phyloP scores from a whole-genome alignment of 2,329 filamentous ascomycete genomes.

The Ophiostoma sp. region DNA sequence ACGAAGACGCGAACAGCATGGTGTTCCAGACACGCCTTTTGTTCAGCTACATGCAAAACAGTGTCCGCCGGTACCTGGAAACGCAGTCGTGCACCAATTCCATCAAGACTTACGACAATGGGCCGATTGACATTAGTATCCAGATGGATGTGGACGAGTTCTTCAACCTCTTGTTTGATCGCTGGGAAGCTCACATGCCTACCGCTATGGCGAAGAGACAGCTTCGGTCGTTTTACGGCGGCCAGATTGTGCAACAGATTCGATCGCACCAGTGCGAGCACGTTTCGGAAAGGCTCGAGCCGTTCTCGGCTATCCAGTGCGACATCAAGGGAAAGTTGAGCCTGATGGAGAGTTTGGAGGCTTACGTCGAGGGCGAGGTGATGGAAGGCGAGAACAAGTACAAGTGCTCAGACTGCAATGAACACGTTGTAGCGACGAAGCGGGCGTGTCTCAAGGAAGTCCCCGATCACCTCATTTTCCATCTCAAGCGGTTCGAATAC shows the following conservation, averaged over 20 bases:
- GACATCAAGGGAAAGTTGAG: slow-evolving; percentile 88
- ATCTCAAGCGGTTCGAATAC: slow-evolving; percentile 83
- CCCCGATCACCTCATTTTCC: slow-evolving; percentile 91
- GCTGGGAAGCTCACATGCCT: slow-evolving; percentile 77
- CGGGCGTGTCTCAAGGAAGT: slow-evolving; percentile 86
- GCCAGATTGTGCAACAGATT: slow-evolving; percentile 87
- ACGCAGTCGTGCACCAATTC: slow-evolving; percentile 66
- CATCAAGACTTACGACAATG: slow-evolving; percentile 77
- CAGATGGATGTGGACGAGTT: slow-evolving; percentile 99
- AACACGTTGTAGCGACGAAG: slow-evolving; percentile 89
- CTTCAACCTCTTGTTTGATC: slow-evolving; percentile 87
- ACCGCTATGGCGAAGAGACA: slow-evolving; percentile 61
- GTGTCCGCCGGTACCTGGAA: slow-evolving; percentile 66
- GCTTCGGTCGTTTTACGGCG: slow-evolving; percentile 82
- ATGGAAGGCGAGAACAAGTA: slow-evolving; percentile 99
- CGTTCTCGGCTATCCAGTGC: slow-evolving; percentile 91
- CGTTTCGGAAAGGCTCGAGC: slow-evolving; percentile 83
- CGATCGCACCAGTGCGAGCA: slow-evolving; percentile 92
- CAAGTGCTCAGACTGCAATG: slow-evolving; percentile 85
- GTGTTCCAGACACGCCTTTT: slow-evolving; percentile 73
- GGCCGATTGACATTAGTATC: slow-evolving; percentile 74
- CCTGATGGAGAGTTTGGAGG: slow-evolving; percentile 80
- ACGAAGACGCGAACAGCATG: slow-evolving; percentile 56
- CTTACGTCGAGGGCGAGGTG: slow-evolving; percentile 93
- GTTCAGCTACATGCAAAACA: slow-evolving; percentile 82